Evolutionary conservation across 805 yeast genomes (phyloP).

Genomic region (Kluyveromyces aestuarii): DNA sequence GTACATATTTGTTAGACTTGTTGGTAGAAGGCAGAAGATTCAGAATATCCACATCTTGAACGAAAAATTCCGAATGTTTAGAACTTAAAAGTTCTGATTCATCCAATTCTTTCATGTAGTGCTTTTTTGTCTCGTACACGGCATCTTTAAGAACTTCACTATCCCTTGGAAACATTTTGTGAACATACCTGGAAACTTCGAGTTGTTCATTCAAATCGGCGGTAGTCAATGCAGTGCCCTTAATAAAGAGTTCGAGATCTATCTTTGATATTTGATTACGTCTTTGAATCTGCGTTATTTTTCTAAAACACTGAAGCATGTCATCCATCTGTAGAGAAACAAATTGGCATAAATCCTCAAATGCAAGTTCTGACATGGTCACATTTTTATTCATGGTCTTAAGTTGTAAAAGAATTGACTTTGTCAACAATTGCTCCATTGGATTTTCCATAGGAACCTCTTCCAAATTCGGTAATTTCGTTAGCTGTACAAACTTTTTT

Average conservation of each 20-base stretch:
- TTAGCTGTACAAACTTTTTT: constrained; percentile 1
- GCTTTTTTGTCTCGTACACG: constrained; percentile 6
- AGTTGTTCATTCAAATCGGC: constrained; percentile 33
- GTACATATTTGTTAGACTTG: constrained; percentile 40
- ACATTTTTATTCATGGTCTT: constrained; percentile 26
- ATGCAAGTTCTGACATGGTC: constrained; percentile 26
- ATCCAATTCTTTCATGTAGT: constrained; percentile 3
- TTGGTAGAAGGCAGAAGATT: constrained; percentile 47
- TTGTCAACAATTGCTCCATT: constrained; percentile 16
- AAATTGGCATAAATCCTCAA: constrained; percentile 31
- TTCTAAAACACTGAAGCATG: constrained; percentile 36
- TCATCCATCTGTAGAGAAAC: constrained; percentile 31
- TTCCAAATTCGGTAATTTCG: constrained; percentile 11
- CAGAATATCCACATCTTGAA: constrained; percentile 6
- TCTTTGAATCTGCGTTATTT: constrained; percentile 50
- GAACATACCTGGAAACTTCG: constrained; percentile 16
- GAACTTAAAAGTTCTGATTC: constrained; percentile 8
- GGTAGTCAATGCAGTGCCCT: constrained; percentile 34
- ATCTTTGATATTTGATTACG: constrained; percentile 43
- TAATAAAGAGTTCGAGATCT: constrained; percentile 41
- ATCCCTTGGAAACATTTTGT: constrained; percentile 10
- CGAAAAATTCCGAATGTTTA: constrained; percentile 7
- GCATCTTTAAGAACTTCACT: constrained; percentile 3
- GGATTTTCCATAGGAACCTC: constrained; percentile 18
- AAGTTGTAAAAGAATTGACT: constrained; percentile 32